phyloP scores from a whole-genome alignment of 2,329 filamentous ascomycete species.

The Aphanocladium album region DNA sequence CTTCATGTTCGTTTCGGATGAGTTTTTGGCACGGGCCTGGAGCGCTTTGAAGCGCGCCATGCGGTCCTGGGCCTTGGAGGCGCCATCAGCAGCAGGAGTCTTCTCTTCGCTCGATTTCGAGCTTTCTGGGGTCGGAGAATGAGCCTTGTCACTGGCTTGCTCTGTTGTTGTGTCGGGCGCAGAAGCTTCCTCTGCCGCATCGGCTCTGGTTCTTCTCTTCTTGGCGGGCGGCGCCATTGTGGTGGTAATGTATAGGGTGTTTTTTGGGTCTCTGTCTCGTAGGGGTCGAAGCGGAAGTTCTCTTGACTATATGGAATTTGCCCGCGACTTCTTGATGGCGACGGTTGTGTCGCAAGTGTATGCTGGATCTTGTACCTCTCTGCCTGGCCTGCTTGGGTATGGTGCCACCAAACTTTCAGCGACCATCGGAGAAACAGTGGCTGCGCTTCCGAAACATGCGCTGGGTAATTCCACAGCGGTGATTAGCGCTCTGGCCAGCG shows the following conservation, averaged over 20 bases:
- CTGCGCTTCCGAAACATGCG: constrained; percentile 7
- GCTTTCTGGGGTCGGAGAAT: neutral
- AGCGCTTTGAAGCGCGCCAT: constrained; percentile 82
- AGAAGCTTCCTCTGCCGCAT: constrained; percentile 16
- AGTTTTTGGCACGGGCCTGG: constrained; percentile 71
- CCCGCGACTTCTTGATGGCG: neutral
- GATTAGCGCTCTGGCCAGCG: neutral
- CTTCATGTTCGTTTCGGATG: constrained; percentile 69
- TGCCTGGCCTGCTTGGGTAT: neutral
- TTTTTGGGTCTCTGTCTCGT: neutral
- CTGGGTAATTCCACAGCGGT: neutral
- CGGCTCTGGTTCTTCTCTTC: constrained; percentile 37
- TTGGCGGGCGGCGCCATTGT: constrained; percentile 38
- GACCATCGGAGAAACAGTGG: constrained; percentile 8
- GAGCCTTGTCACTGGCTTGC: constrained; percentile 13
- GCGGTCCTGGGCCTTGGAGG: constrained; percentile 56
- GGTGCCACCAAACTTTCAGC: neutral
- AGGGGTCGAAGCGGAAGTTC: neutral
- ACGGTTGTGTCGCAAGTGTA: neutral
- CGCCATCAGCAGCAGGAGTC: constrained; percentile 18
- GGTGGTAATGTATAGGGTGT: neutral
- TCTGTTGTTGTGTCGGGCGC: constrained; percentile 15
- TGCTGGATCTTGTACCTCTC: too few species aligned
- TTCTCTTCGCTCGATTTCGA: constrained; percentile 14
- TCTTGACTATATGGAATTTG: neutral